phyloP scores from a whole-genome alignment of 441 rosid genomes.

The Cnidoscolus chayamansa region DNA sequence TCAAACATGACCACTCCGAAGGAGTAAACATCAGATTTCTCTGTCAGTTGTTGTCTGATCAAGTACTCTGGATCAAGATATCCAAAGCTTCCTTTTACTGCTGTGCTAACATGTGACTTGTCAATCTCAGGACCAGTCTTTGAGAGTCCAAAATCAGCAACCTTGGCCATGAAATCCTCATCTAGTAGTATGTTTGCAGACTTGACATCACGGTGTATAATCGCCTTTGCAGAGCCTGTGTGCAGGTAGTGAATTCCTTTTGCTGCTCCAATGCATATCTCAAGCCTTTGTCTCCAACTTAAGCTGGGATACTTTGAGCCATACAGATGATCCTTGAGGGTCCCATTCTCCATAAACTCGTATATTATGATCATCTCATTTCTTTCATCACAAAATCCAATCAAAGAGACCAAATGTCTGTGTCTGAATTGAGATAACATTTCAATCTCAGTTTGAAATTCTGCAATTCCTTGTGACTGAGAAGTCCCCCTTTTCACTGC shows the following conservation, averaged over 20 bases:
- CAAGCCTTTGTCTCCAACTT: constrained; percentile 73
- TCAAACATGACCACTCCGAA: constrained; percentile 91
- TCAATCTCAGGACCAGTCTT: constrained; percentile 75
- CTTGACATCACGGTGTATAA: constrained; percentile 87
- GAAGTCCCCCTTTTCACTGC: constrained; percentile 78
- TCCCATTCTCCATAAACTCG: constrained; percentile 83
- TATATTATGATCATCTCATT: constrained; percentile 81
- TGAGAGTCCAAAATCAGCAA: constrained; percentile 84
- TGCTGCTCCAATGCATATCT: constrained; percentile 80
- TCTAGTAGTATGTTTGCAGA: constrained; percentile 79
- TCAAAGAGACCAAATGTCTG: constrained; percentile 77
- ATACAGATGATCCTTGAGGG: constrained; percentile 64
- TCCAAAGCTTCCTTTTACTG: constrained; percentile 88
- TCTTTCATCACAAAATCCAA: constrained; percentile 74
- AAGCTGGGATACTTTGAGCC: constrained; percentile 46
- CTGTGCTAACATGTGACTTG: constrained; percentile 83
- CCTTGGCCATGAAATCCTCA: constrained; percentile 77
- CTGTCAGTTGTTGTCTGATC: constrained; percentile 64
- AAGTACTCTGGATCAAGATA: constrained; percentile 88
- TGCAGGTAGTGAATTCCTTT: constrained; percentile 93
- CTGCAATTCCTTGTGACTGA: constrained; percentile 59
- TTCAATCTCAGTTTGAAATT: constrained; percentile 75
- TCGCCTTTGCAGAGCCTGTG: constrained; percentile 69
- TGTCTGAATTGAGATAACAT: constrained; percentile 86
- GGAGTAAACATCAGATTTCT: constrained; percentile 84